phyloP scores from a whole-genome alignment of 176 grass and related monocot genomes.

The Triticum monococcum region DNA sequence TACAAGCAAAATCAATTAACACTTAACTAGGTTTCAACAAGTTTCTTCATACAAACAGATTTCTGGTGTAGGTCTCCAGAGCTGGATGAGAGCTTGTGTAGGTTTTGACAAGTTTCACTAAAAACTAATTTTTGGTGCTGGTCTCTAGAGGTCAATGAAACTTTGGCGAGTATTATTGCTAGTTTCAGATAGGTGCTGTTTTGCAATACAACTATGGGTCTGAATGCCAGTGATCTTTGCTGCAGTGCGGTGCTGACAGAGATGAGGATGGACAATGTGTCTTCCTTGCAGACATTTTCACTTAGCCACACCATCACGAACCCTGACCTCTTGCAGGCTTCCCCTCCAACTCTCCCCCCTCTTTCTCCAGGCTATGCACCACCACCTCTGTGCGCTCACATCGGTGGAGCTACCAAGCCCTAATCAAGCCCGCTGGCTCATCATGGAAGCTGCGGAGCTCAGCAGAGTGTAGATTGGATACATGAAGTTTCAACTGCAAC shows the following conservation, averaged over 20 bases:
- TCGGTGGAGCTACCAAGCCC: neutral
- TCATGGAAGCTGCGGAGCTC: neutral
- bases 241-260: neutral
- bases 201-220: neutral
- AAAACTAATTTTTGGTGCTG: neutral
- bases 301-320: neutral
- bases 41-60: neutral
- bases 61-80: neutral
- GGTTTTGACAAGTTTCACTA: conserved; percentile 21
- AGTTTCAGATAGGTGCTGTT: neutral
- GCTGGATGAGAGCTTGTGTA: neutral
- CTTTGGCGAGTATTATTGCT: neutral
- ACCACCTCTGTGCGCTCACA: neutral
- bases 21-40: neutral
- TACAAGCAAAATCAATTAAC: neutral
- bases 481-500: neutral
- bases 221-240: neutral
- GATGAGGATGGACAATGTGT: neutral
- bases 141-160: conserved; percentile 9
- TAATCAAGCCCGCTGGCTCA: neutral
- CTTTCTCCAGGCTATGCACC: neutral
- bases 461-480: neutral
- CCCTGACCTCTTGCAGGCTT: neutral
- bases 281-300: neutral
- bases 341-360: neutral